Evolutionary conservation across 2,329 filamentous ascomycete genomes (phyloP).

Genomic region (Trichoderma brevicompactum): DNA sequence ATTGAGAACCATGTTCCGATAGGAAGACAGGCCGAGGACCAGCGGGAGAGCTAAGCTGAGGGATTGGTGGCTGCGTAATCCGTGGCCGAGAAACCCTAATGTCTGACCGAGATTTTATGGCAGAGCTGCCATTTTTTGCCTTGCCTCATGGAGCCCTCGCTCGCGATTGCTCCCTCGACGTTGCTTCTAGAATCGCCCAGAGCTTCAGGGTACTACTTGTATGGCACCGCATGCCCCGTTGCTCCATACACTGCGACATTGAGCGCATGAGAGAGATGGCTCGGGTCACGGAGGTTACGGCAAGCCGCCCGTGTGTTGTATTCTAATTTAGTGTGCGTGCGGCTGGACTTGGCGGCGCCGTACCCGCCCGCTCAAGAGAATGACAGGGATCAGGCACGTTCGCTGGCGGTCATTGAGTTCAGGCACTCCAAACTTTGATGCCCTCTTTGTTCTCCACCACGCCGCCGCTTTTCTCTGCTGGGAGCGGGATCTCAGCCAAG

Average conservation of each 20-base stretch:
- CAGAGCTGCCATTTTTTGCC: not conserved
- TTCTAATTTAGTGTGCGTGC: slow-evolving; percentile 26
- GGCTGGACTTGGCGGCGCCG: slow-evolving; percentile 28
- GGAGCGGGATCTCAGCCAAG: slow-evolving; percentile 12
- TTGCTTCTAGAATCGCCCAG: too few relatives aligned
- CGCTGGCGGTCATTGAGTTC: slow-evolving; percentile 8
- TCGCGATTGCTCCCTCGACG: too few relatives aligned
- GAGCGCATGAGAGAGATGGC: not conserved
- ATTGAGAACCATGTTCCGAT: not conserved
- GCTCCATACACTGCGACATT: not conserved
- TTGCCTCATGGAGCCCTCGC: not conserved
- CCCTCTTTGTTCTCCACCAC: not conserved
- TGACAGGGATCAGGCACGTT: slow-evolving; percentile 16
- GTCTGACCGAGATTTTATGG: not conserved
- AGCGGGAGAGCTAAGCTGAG: not conserved
- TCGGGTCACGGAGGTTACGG: not conserved
- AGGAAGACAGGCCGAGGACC: not conserved
- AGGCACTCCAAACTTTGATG: slow-evolving; percentile 23
- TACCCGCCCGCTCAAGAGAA: slow-evolving; percentile 19
- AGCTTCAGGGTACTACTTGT: not conserved
- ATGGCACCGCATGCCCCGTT: not conserved
- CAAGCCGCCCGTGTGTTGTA: not conserved
- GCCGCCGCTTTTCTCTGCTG: not conserved
- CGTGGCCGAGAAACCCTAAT: not conserved
- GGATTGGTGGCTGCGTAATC: not conserved